Conservation (phyloP, 768 basidiomycete genomes). For the Tubosaeta sp. region DNA sequence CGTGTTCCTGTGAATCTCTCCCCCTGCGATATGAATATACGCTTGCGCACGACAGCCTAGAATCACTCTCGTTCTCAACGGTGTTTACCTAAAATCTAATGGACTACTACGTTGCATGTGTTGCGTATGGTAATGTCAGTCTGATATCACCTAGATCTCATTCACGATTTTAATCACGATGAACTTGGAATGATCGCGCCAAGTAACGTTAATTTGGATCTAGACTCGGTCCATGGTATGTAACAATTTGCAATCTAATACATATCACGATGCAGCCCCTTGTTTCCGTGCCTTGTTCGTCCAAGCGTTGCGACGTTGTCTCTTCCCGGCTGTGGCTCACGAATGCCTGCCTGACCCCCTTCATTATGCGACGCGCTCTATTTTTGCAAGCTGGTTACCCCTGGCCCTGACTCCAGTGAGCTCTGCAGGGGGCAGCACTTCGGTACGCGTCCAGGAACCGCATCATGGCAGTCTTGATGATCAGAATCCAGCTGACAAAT, state of each 20-base stretch:
- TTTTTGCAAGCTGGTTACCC: no score
- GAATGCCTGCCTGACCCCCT: no score
- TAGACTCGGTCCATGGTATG: background rate
- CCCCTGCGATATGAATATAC: background rate
- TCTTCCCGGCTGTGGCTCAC: no score
- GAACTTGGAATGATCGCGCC: background rate
- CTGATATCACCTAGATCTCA: background rate
- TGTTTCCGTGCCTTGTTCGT: background rate
- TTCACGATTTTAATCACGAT: background rate
- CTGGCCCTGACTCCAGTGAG: no score
- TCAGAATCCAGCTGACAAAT: background rate
- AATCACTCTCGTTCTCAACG: background rate
- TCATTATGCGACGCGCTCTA: no score
- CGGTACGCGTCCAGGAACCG: no score
- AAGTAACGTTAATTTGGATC: background rate
- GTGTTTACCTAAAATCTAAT: background rate
- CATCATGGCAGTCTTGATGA: no score
- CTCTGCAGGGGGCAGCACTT: no score
- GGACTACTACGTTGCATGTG: background rate
- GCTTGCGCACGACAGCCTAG: conserved; percentile 4
- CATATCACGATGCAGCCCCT: background rate
- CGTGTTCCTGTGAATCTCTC: background rate
- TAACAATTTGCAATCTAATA: background rate
- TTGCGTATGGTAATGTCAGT: background rate
- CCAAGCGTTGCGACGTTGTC: background rate